These are phyloP conservation scores for Beauveria australis DNA, from an alignment of 2,329 filamentous ascomycete species.

Conservation along the genomic window DNA sequence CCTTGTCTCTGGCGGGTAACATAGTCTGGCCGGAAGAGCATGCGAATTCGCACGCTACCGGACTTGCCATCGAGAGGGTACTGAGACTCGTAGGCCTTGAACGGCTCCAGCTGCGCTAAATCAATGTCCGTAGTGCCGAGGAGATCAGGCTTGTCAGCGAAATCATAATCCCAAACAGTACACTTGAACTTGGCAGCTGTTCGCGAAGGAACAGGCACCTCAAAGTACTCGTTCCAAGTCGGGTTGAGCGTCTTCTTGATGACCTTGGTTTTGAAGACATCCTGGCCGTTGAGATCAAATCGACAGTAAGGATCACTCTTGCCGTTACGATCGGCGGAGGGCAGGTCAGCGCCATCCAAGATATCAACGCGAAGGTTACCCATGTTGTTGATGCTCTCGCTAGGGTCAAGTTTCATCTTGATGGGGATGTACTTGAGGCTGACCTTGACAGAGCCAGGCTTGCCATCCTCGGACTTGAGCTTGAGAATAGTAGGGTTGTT, in stretches of 20 bases:
- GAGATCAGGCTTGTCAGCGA: conserved; percentile 88
- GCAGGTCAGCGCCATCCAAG: conserved; percentile 77
- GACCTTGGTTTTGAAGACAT: conserved; percentile 89
- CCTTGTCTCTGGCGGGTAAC: conserved; percentile 80
- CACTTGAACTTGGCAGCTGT: conserved; percentile 77
- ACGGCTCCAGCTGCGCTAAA: conserved; percentile 74
- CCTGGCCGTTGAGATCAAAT: conserved; percentile 81
- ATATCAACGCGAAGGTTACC: conserved; percentile 91
- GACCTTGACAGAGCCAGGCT: conserved; percentile 72
- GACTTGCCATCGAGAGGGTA: conserved; percentile 82
- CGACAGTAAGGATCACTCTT: conserved; percentile 97
- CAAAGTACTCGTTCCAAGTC: conserved; percentile 94
- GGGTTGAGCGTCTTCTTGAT: conserved; percentile 96
- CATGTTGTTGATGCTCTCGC: conserved; percentile 98
- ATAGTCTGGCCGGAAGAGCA: conserved; percentile 91
- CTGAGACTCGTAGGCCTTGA: conserved; percentile 66
- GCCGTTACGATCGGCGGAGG: conserved; percentile 88
- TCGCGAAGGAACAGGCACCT: conserved; percentile 71
- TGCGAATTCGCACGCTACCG: conserved; percentile 69
- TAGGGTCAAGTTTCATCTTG: conserved; percentile 86
- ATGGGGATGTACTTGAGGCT: conserved; percentile 93
- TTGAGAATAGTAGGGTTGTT: conserved; percentile 83
- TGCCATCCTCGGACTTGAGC: conserved; percentile 70
- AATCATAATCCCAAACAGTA: conserved; percentile 91
- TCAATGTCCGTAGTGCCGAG: conserved; percentile 72